Evolutionary conservation across 768 basidiomycete genomes (phyloP).

Genomic region (Multifurca ochricompacta): DNA sequence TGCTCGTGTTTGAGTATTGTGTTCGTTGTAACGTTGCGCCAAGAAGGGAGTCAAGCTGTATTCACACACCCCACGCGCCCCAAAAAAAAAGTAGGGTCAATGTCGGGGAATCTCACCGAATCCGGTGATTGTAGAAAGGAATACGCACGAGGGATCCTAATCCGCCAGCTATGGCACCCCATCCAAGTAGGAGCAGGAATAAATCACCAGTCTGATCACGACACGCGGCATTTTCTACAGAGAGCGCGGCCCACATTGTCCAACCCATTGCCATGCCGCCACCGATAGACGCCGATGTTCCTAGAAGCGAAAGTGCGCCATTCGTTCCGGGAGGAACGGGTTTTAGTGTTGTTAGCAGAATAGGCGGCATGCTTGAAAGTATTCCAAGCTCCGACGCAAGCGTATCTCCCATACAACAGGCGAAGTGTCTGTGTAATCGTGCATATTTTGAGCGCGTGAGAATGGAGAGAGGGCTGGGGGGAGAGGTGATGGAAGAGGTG

Average conservation of each 20-base stretch:
- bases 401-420: slow-evolving; percentile 86
- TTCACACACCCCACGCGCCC: too few relatives aligned
- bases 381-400: slow-evolving; percentile 93
- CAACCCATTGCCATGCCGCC: slow-evolving; percentile 72
- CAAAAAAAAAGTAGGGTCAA: not conserved
- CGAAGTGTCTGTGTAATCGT: slow-evolving; percentile 58
- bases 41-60: slow-evolving; percentile 73
- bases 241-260: slow-evolving; percentile 45
- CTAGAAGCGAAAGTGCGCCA: slow-evolving; percentile 71
- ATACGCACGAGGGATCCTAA: slow-evolving; percentile 69
- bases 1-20: slow-evolving; percentile 54
- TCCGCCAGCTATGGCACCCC: slow-evolving; percentile 62
- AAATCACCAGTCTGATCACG: slow-evolving; percentile 33
- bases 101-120: not conserved
- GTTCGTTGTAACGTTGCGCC: slow-evolving; percentile 85
- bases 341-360: slow-evolving; percentile 71
- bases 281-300: slow-evolving; percentile 60
- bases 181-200: slow-evolving; percentile 39
- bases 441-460: not conserved
- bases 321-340: slow-evolving; percentile 85
- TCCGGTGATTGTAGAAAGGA: not conserved
- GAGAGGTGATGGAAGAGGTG: slow-evolving; percentile 7
- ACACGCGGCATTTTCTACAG: slow-evolving; percentile 57
- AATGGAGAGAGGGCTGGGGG: not conserved
- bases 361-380: slow-evolving; percentile 57